These are phyloP conservation scores for Cymbopogon flexuosus DNA, from an alignment of 202 grass and related monocot genomes.

Conservation along the genomic window DNA sequence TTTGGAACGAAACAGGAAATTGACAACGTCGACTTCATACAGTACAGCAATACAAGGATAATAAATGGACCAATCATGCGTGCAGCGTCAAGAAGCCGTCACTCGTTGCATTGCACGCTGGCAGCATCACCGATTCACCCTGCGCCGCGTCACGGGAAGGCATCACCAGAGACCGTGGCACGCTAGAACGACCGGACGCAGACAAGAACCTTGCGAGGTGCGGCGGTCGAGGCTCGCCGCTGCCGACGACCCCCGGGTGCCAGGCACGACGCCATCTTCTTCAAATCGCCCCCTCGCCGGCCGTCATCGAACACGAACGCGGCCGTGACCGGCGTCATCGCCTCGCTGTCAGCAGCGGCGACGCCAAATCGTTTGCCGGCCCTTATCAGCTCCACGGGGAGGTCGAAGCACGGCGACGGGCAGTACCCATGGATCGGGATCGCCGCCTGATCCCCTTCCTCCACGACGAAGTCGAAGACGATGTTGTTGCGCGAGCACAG, in stretches of 20 bases:
- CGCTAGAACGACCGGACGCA: background rate
- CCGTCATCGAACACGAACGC: constrained; percentile 29
- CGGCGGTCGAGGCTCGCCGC: background rate
- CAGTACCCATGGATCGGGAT: constrained; percentile 18
- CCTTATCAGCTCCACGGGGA: constrained; percentile 41
- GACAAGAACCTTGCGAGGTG: constrained; percentile 38
- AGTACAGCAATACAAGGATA: background rate
- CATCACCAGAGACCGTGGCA: background rate
- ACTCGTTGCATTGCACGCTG: background rate
- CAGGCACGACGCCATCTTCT: constrained; percentile 43
- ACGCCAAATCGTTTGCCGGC: background rate
- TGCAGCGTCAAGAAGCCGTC: background rate
- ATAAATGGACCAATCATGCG: background rate
- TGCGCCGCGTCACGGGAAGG: background rate
- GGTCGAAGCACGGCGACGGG: constrained; percentile 53
- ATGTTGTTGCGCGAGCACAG: constrained; percentile 43
- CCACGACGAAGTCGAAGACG: constrained; percentile 37
- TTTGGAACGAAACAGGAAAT: background rate
- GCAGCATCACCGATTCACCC: background rate
- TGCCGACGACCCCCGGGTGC: background rate
- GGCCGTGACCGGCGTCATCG: constrained; percentile 24
- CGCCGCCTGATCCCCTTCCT: background rate
- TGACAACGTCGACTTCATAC: background rate
- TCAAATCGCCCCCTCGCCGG: background rate
- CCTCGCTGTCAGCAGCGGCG: background rate